phyloP scores from a whole-genome alignment of 805 yeast species.

The Saccharomycopsis oosterbeekiorum region DNA sequence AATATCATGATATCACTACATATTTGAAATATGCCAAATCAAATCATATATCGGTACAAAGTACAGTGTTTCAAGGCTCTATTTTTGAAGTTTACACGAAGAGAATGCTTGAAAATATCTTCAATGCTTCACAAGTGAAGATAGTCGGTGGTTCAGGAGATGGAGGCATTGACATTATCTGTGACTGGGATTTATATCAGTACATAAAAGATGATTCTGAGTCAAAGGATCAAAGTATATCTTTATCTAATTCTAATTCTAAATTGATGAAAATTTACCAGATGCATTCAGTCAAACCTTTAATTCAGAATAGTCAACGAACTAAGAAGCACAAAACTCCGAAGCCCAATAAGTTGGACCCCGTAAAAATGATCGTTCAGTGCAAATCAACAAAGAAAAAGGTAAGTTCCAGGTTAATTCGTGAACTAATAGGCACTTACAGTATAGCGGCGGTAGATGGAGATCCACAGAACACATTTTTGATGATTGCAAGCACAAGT shows the following conservation, averaged over 20 bases:
- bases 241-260: background rate
- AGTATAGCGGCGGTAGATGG: background rate
- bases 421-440: conserved; percentile 15
- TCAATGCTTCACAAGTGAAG: background rate
- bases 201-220: background rate
- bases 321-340: background rate
- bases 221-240: background rate
- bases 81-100: conserved; percentile 15
- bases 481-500: conserved; percentile 9
- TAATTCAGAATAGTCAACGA: background rate
- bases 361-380: conserved; percentile 11
- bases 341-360: background rate
- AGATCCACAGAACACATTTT: background rate
- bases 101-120: background rate
- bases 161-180: conserved; percentile 15
- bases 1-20: conserved; percentile 1
- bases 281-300: background rate
- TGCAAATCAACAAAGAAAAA: conserved; percentile 15
- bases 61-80: conserved; percentile 14
- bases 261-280: background rate
- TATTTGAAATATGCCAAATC: conserved; percentile 8
- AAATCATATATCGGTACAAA: conserved; percentile 1
- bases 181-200: conserved; percentile 15
- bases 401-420: conserved; percentile 7
- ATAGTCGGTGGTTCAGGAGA: conserved; percentile 18